These are phyloP conservation scores for Aaosphaeria pasadenensis DNA, from an alignment of 2,329 filamentous ascomycete species.

Conservation along the genomic window DNA sequence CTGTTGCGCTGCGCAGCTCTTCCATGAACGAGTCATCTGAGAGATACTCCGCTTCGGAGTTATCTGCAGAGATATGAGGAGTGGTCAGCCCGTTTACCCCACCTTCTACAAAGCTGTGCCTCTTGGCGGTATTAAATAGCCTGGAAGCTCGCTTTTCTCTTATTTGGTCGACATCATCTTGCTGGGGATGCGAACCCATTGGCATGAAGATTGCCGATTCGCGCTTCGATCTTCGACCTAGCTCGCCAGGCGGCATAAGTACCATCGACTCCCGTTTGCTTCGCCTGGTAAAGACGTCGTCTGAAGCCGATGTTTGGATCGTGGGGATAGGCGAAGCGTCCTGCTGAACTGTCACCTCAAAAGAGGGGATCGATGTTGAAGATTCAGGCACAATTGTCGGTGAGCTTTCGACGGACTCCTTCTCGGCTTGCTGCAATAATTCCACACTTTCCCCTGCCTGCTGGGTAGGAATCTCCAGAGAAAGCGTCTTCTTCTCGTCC, in stretches of 20 bases:
- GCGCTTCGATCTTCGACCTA: constrained; percentile 24
- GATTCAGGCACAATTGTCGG: constrained; percentile 34
- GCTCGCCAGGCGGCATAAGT: constrained; percentile 15
- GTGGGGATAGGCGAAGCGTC: constrained; percentile 6
- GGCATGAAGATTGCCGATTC: constrained; percentile 32
- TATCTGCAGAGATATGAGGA: constrained; percentile 35
- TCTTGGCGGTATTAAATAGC: constrained; percentile 18
- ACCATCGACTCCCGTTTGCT: constrained; percentile 15
- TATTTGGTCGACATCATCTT: constrained; percentile 14
- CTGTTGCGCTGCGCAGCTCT: constrained; percentile 75
- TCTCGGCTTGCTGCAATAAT: constrained; percentile 17
- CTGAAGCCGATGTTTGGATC: constrained; percentile 3
- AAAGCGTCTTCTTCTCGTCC: constrained; percentile 8
- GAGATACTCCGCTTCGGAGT: constrained; percentile 48
- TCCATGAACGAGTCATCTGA: constrained; percentile 84
- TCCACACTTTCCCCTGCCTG: constrained; percentile 6
- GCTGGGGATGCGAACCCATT: constrained; percentile 11
- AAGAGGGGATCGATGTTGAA: constrained; percentile 19
- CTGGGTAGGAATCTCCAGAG: constrained; percentile 2
- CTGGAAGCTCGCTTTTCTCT: constrained; percentile 28
- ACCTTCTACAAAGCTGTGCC: constrained; percentile 23
- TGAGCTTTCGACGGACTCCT: constrained; percentile 31
- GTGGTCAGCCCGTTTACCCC: constrained; percentile 41
- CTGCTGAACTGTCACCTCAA: constrained; percentile 14
- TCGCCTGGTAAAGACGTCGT: constrained; percentile 3